Base-by-base conservation (phyloP, 2,329 filamentous ascomycete species). In the Dryadomyces sulphureus region DNA sequence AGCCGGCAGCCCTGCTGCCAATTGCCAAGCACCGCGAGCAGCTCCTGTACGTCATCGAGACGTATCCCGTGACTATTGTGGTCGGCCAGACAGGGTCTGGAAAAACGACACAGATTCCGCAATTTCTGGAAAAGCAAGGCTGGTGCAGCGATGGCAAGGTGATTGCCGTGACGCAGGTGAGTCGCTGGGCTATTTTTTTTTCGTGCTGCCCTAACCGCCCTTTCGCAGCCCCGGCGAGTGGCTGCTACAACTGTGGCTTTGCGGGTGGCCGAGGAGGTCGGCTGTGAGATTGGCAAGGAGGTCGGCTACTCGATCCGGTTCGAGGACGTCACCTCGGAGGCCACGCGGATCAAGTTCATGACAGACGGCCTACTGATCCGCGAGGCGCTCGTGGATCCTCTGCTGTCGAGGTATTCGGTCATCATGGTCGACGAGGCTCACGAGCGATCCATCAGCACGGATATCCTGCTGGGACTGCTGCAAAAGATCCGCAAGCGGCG, bases 351-450 rank as follows among this genome's bases (percentile, higher is more conserved):
- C 65, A 95, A 98, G 60, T 96, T 96, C 58, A 66, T 96, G 52
- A 98, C 90, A 0, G 92, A 98, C 65, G 90, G 90, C 0, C 70
- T 98, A 42, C 72, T 98, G 27, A 77, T 98, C 45, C 73, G 90
- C 56, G 92, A 98, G 64, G 92, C 90, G 24, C 72, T 98, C 5
- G 85, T 95, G 4, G 92, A 98, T 61, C 92, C 92, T 12, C 65
- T 96, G 4, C 65, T 98, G 32, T 92, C 85, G 19, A 76, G 87
- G 11, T 98, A 98, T 60, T 93, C 88, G 0, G 83, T 94, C 39
- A 86, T 98, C 55, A 95, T 98, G 87, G 84, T 98, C 7, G 92
- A 98, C 59, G 90, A 96, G 64, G 92, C 90, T 7, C 92, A 98
- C 59, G 90, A 96, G 63, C 74, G 92, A 45, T 94, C 88, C 42